These are phyloP conservation scores for Lachancea mirantina DNA, from an alignment of 805 yeast genomes.

Conservation along the genomic window DNA sequence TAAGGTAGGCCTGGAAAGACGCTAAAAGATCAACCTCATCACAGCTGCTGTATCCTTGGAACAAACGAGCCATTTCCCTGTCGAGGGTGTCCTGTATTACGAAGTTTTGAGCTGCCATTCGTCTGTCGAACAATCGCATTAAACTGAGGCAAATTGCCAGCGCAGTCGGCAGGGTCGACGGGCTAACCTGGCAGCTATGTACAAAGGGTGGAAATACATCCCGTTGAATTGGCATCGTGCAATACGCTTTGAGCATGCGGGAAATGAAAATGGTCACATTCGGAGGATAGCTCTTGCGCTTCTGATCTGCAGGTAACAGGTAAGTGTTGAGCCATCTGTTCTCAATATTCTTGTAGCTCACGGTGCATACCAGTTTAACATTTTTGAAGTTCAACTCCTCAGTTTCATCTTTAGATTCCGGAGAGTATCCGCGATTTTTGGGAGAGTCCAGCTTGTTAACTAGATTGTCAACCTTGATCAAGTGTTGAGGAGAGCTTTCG, in stretches of 20 bases:
- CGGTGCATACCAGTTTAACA: conserved; percentile 2
- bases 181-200: background rate
- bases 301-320: conserved; percentile 1
- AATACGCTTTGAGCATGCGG: conserved; percentile 1
- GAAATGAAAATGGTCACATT: conserved; percentile 1
- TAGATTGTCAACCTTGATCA: background rate
- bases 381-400: background rate
- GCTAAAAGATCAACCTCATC: conserved; percentile 2
- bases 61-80: conserved; percentile 1
- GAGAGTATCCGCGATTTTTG: background rate
- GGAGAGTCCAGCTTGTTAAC: background rate
- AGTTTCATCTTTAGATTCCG: background rate
- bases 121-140: background rate
- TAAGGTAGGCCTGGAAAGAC: conserved; percentile 3
- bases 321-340: conserved; percentile 3
- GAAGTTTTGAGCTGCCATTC: background rate
- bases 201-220: background rate
- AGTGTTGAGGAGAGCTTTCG: background rate
- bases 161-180: background rate
- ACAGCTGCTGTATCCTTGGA: background rate
- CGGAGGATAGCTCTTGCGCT: background rate
- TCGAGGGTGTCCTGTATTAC: background rate
- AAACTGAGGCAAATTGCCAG: background rate
- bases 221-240: background rate
- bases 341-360: background rate